phyloP scores from a whole-genome alignment of 192 early-diverging fungal genomes.

The Chytriomyces confervae region DNA sequence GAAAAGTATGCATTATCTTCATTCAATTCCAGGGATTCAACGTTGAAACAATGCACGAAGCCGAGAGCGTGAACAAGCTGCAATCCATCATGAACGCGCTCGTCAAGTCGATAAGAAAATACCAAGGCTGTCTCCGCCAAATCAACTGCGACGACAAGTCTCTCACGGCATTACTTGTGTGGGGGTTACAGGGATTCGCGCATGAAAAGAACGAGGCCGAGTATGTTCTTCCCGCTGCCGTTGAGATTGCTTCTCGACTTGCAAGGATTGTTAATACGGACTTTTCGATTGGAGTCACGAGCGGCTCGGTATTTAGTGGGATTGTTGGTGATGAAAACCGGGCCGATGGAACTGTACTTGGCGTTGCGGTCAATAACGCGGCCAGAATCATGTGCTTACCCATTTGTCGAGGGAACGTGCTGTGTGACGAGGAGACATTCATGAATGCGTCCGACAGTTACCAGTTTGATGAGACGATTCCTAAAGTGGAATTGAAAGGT shows the following conservation, averaged over 20 bases:
- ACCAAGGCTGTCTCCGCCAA: conserved; percentile 8
- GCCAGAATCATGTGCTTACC: conserved; percentile 35
- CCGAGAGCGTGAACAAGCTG: not conserved
- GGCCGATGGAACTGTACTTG: conserved; percentile 37
- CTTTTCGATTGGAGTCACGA: conserved; percentile 25
- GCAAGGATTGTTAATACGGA: not conserved
- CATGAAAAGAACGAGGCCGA: conserved; percentile 4
- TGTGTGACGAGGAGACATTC: conserved; percentile 1
- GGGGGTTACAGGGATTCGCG: conserved; percentile 6
- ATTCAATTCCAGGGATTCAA: not conserved
- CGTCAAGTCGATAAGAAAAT: not conserved
- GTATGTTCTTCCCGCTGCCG: not conserved
- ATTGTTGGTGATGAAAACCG: conserved; percentile 18
- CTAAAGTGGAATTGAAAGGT: conserved; percentile 16
- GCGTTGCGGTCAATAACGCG: conserved; percentile 38
- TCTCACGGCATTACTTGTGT: conserved; percentile 16
- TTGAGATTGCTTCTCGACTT: not conserved
- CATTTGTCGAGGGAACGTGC: not conserved
- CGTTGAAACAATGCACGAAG: not conserved
- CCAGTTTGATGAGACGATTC: conserved; percentile 5
- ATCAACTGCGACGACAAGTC: conserved; percentile 21
- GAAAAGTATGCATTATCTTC: not conserved
- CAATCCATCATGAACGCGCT: not conserved
- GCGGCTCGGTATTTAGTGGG: conserved; percentile 23
- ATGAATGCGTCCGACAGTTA: not conserved